Conservation (phyloP, 306 rosid species). For the Castanospermum australe region DNA sequence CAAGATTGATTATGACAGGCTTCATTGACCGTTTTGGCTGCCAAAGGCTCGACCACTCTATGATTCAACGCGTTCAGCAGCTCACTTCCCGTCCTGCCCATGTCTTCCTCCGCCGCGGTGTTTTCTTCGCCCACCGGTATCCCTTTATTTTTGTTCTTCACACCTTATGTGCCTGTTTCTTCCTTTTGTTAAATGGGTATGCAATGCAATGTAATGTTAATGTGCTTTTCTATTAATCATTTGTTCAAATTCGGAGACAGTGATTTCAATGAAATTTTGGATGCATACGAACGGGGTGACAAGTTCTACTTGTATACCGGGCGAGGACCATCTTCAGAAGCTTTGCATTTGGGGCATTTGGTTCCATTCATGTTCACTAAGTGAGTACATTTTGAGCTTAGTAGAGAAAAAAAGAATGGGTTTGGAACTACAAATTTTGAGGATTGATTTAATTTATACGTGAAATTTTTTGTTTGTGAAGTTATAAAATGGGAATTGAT, state of each 20-base stretch:
- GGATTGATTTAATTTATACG: too few relatives aligned
- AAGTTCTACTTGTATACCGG: constrained; percentile 91
- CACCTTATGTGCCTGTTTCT: too few relatives aligned
- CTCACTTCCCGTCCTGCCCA: constrained; percentile 78
- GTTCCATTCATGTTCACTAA: constrained; percentile 70
- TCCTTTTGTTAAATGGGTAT: too few relatives aligned
- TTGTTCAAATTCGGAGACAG: constrained; percentile 21
- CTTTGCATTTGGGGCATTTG: constrained; percentile 62
- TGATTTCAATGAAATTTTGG: constrained; percentile 75
- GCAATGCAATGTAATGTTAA: not conserved
- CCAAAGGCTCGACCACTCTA: constrained; percentile 61
- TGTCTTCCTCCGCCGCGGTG: constrained; percentile 88
- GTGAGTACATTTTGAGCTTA: constrained; percentile 47
- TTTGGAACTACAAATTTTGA: too few relatives aligned
- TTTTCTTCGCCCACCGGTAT: constrained; percentile 93
- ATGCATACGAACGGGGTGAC: constrained; percentile 72
- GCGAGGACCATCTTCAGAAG: constrained; percentile 82
- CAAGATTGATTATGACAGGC: constrained; percentile 87
- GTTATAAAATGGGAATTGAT: too few relatives aligned
- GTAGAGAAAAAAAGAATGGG: too few relatives aligned
- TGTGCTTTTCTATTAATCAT: not conserved
- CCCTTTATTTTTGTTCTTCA: not conserved
- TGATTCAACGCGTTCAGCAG: constrained; percentile 59
- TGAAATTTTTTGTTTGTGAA: too few relatives aligned
- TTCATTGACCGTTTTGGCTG: constrained; percentile 92